Evolutionary conservation across 768 basidiomycete species (phyloP), one percentile per base, ranked within the genome.

Genomic region (Panellus pusillus): DNA sequence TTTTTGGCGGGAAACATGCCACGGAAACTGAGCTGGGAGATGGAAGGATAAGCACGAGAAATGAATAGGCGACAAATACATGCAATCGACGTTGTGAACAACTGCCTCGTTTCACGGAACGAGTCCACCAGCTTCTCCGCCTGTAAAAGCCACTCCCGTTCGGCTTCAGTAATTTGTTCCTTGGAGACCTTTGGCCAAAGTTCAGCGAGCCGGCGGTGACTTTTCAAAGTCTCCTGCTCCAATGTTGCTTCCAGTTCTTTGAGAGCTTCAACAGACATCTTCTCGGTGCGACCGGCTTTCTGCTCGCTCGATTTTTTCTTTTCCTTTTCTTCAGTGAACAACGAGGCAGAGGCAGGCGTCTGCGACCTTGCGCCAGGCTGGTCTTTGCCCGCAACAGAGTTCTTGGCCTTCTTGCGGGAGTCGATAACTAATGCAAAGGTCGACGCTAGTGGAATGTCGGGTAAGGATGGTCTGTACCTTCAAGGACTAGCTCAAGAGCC

Each of bases 51-150:
- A 41, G 42, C 46, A 41, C 36, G 19, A 39, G n/a, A 38, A 50
- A 24, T 19, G 69, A 82, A 63, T 1, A 20, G 18, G 35, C 2
- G 35, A 19, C 18, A 12, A 20, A 42, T 15, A 4, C 47, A 29
- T 24, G 53, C 56, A 24, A 15, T 14, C 11, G 56, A 45, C 19
- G 87, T 84, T 63, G 88, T 76, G 65, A 97, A 99, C 60, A 98
- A 66, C 60, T 86, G 83, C 57, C 86, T 79, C 1, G 94, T 93
- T 71, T 93, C 87, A 49, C 96, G 75, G 72, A 94, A 98, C 66
- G 82, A 86, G 55, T 97, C 94, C 2, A 98, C 80, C 46, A 99
- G 74, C 61, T 83, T 87, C 65, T 93, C 91, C 0, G 93, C 93
- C 63, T 91, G 85, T 24, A 87, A 66, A 55, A 96, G 71, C 89